Base-by-base conservation (phyloP, 306 rosid genomes). In the Quercus wislizeni region DNA sequence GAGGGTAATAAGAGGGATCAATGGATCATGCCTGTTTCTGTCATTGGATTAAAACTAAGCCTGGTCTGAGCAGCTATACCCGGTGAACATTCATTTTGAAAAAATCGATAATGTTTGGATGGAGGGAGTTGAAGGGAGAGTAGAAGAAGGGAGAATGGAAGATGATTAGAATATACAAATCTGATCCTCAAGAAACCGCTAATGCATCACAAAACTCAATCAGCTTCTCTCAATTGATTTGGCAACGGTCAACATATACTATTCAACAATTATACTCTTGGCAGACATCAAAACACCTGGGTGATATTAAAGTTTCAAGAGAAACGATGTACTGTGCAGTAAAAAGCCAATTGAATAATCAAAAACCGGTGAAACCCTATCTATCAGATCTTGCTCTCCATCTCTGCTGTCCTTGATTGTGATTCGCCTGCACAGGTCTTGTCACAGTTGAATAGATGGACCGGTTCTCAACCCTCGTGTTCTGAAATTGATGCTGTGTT, bases 301-400 rank as follows among this genome's bases (percentile, higher is more conserved):
- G 51, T 3, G 51, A 2, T 33, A 15, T 28, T 30, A 30, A 19
- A 31, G 6, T 31, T 31, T 15, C 72, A 33, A n/a, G n/a, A 18
- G 61, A 38, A 41, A 62, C n/a, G 33, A 23, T 20, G 6, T 28
- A 30, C 10, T 25, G 17, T 28, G 12, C 41, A 17, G 5, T 64
- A 11, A 62, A 27, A 62, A 25, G n/a, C 41, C 15, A 18, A 13
- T 62, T 28, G 20, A 4, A 25, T 27, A 62, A 62, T 4, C 38
- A 14, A 13, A 62, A 62, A 62, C 35, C 1, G 41, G 30, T 28
- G 69, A 21, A 57, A 63, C 61, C 71, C 72, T 21, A 43, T 55
- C 38, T 23, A 49, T 63, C 71, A 19, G 85, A 74, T 87, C 76
- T 83, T 33, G 76, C 91, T 75, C 86, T 92, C 97, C 97, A 86